These are phyloP conservation scores for Diaporthe aspalathi DNA, from an alignment of 2,329 filamentous ascomycete genomes.

Conservation along the genomic window DNA sequence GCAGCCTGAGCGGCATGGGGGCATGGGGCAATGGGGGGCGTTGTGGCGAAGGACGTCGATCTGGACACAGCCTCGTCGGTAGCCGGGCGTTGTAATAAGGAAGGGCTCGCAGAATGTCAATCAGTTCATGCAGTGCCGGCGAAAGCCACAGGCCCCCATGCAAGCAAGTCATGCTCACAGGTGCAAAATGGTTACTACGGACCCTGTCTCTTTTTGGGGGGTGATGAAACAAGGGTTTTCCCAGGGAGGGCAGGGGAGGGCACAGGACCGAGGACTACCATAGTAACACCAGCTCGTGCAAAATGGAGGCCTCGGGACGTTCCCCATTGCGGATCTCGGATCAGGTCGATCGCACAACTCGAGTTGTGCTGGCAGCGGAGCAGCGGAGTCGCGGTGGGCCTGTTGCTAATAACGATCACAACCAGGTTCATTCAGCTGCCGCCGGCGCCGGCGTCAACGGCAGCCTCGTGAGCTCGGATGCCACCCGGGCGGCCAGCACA, in stretches of 20 bases:
- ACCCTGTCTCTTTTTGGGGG: constrained; percentile 13
- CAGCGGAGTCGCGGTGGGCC: background rate
- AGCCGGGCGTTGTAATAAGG: constrained; percentile 27
- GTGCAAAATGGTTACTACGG: background rate
- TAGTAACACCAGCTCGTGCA: background rate
- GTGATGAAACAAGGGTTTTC: constrained; percentile 26
- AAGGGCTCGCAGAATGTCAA: constrained; percentile 13
- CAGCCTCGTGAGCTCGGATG: constrained; percentile 14
- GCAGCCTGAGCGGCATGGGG: no score
- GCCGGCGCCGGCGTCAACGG: constrained; percentile 6
- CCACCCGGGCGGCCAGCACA: constrained; percentile 1
- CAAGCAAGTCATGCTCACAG: no score
- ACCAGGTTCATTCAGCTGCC: constrained; percentile 18
- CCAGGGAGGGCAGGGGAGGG: background rate
- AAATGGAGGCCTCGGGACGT: constrained; percentile 26
- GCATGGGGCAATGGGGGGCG: constrained; percentile 6
- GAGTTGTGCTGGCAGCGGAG: background rate
- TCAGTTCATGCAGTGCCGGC: constrained; percentile 11
- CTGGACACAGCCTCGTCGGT: constrained; percentile 24
- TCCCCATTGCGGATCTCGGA: constrained; percentile 30
- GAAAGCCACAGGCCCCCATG: constrained; percentile 5
- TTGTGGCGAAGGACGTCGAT: constrained; percentile 26
- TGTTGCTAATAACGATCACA: constrained; percentile 5
- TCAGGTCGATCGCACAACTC: constrained; percentile 20
- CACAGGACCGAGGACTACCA: background rate